Evolutionary conservation across 306 rosid species (phyloP), one percentile per base, ranked within the genome.

Genomic region (Quercus engelmannii): DNA sequence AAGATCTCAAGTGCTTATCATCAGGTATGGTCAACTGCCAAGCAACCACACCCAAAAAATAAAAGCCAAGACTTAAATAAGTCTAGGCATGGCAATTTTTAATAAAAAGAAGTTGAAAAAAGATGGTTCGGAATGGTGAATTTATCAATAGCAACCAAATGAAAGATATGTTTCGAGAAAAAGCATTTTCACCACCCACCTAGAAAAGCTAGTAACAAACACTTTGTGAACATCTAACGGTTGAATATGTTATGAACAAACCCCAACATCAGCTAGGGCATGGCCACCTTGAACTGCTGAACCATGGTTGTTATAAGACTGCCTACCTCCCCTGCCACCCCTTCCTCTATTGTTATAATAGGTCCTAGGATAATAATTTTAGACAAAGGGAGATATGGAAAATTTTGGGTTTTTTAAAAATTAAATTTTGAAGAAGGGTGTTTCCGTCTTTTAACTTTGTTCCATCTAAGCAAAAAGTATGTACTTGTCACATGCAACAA

Each of bases 141-240:
- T 76, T 76, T 43, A 69, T 78, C 82, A 87, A 81, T 86, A 73
- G 85, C 79, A 79, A 41, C 69, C 75, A 85, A 69, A 78, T 84
- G 81, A 81, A 77, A 81, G 85, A 77, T 54, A 85, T 73, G 68
- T 73, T 83, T 84, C 79, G 74, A 73, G 77, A 54, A 73, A 76
- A 85, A 73, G 74, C 61, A 80, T 78, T 80, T 80, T 82, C 93
- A 73, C 85, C 89, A 83, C 82, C 80, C 74, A 35, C 31, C 30
- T 17, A 14, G 28, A 35, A 78, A 46, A 41, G 78, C 83, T 73
- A 80, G 69, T 14, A 76, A 79, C 58, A 67, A 73, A 65, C 82
- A 82, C 76, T 81, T 76, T 88, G 86, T 82, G 43, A 77, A 88
- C 86, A 87, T 41, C 74, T 78, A 46, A 26, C 59, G 15, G 26